Percentiles rank a stretch among this genome's conserved stretches.
Conservation (phyloP, 2,329 filamentous ascomycete genomes). For the Nemania serpens region DNA sequence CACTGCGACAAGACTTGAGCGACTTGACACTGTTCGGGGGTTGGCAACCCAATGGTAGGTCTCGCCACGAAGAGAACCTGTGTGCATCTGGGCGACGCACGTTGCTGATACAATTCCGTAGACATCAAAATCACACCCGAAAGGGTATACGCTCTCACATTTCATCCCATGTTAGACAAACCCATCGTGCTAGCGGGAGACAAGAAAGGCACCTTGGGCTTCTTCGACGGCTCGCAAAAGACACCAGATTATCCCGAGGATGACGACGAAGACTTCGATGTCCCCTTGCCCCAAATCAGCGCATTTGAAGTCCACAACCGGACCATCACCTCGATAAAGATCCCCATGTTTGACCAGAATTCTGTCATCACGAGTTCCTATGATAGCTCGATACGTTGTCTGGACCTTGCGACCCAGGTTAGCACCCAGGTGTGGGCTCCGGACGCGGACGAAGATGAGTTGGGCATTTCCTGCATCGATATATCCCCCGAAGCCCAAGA, state of each 20-base stretch:
- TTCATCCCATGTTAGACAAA: constrained; percentile 87
- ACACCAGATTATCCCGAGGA: constrained; percentile 55
- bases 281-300: constrained; percentile 76
- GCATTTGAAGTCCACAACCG: constrained; percentile 89
- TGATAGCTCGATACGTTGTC: constrained; percentile 85
- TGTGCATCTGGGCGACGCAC: background rate
- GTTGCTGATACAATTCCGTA: constrained; percentile 41
- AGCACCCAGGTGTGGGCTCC: constrained; percentile 85
- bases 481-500: constrained; percentile 73
- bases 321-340: constrained; percentile 84
- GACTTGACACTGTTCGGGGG: constrained; percentile 79
- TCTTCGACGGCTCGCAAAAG: constrained; percentile 85
- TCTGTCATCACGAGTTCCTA: constrained; percentile 86
- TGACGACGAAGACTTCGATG: constrained; percentile 70
- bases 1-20: constrained; percentile 76
- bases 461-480: constrained; percentile 83
- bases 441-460: constrained; percentile 67
- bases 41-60: constrained; percentile 77
- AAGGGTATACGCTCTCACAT: constrained; percentile 81
- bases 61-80: background rate
- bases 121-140: constrained; percentile 92
- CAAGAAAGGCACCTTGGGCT: constrained; percentile 86
- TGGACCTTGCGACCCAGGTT: constrained; percentile 80
- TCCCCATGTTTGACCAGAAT: constrained; percentile 73
- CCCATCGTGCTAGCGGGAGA: constrained; percentile 91